Percentiles rank a stretch among this genome's conserved stretches.
These are phyloP conservation scores for Euphorbia schlechtendalii DNA, from an alignment of 441 rosid genomes.

Conservation along the genomic window DNA sequence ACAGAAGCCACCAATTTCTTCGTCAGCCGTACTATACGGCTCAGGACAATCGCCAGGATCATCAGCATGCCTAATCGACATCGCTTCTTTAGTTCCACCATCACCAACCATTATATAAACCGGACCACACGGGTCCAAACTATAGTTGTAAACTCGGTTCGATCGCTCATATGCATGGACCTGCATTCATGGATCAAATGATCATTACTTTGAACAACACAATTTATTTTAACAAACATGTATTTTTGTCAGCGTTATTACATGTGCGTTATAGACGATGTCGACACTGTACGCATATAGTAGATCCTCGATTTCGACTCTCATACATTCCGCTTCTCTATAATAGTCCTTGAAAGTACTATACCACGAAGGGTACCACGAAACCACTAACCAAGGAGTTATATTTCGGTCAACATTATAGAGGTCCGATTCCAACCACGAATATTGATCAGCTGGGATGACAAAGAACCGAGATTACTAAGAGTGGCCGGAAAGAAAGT, in stretches of 20 bases:
- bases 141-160: slow-evolving; percentile 74
- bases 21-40: slow-evolving; percentile 35
- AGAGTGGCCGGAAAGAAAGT: neutral
- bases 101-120: slow-evolving; percentile 60
- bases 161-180: slow-evolving; percentile 92
- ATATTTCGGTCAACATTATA: slow-evolving; percentile 24
- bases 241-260: slow-evolving; percentile 18
- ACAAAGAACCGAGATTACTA: slow-evolving; percentile 3
- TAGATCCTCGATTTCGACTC: slow-evolving; percentile 39
- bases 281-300: slow-evolving; percentile 40
- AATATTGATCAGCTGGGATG: slow-evolving; percentile 34
- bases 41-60: slow-evolving; percentile 73
- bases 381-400: slow-evolving; percentile 43
- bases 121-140: slow-evolving; percentile 73
- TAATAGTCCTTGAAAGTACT: slow-evolving; percentile 35
- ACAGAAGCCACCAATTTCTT: slow-evolving; percentile 42
- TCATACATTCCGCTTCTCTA: slow-evolving; percentile 46
- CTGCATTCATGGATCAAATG: slow-evolving; percentile 25
- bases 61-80: slow-evolving; percentile 60
- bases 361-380: slow-evolving; percentile 42
- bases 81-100: slow-evolving; percentile 60
- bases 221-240: neutral
- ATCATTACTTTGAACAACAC: neutral
- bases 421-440: slow-evolving; percentile 37
- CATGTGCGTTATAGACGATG: slow-evolving; percentile 48